Base-by-base conservation (phyloP, 345 rosid genomes). In the Turritis glabra region DNA sequence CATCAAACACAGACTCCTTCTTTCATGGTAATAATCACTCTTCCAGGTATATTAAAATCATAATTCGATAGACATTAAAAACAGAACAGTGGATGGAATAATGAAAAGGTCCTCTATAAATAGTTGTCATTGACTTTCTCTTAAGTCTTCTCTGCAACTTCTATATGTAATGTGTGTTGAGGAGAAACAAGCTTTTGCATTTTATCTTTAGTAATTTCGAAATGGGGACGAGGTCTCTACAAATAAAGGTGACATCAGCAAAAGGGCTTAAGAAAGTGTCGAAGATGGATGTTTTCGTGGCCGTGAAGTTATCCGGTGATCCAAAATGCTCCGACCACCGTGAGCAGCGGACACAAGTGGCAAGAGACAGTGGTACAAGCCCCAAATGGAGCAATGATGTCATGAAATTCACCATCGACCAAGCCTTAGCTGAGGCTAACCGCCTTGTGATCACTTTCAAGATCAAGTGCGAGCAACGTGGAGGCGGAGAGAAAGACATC, bases 381-480 rank as follows among this genome's bases (percentile, higher is more conserved):
- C 80, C 77, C 50, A 77, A 12, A n/a, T 77, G 72, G 80, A 29
- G 6, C 25, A 60, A 71, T 9, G 53, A 35, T 0, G 32, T 9
- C 11, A 29, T 65, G 18, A 71, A 30, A 13, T 71, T 77, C 51
- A 0, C 57, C 77, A 64, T 77, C 3, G 68, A 71, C 63, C 62
- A 77, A 65, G 21, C 73, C 40, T 72, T 77, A 29, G 80, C 80
- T 12, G 23, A 71, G 23, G 69, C 80, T 17, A 77, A 77, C 37
- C 73, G 77, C 13, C 80, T 71, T 19, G 60, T 77, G 65, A 46
- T 77, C 71, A 77, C 76, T 19, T 77, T 77, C 75, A 76, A 54
- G 44, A 63, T 76, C 80, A 76, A 38, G 13, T 19, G 48, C 46
- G 72, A 71, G 65, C 71, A 54, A 54, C 65, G 46, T 38, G 76